Evolutionary conservation across 2,329 filamentous ascomycete genomes (phyloP), one percentile per base, ranked within the genome.

Genomic region (Botryotinia narcissicola): DNA sequence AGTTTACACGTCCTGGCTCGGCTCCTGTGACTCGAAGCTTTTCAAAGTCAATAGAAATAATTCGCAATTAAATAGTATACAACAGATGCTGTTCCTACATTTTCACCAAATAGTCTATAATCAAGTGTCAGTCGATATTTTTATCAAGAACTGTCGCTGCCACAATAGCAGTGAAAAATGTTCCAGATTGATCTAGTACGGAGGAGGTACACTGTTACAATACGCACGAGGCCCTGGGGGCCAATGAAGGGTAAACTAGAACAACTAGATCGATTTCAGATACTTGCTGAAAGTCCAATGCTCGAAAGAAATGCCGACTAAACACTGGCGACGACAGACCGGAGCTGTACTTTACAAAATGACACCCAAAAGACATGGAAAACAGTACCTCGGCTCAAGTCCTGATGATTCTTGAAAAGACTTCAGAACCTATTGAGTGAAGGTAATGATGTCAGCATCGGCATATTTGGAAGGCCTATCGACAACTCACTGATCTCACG

Each of bases 381-480:
- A 70, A 60, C 64, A 84, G 79, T 81, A 97, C 95, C 93, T 92
- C 81, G 94, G 94, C 82, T 98, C 95, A 32, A 98, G 84, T 10
- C 95, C 95, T 8, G 94, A 97, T 76, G 93, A 92, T 69, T 78
- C 79, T 74, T 81, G 79, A 82, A 98, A 98, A 2, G 93, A 95
- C 81, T 92, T 92, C 85, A 94, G 88, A 64, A 97, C 93, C 93
- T 96, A 67, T 22, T n/a, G 48, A n/a, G 14, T 42, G 25, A 37
- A 68, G n/a, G 20, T 29, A 29, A 59, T 82, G 77, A 75, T 40
- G 46, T 73, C 59, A 73, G 75, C 60, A 22, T 35, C 35, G 16
- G 29, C 29, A 46, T 54, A 25, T 16, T 18, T 7, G n/a, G 25
- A 22, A 61, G 25, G 40, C 29, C 44, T 22, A 16, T 14, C 7